Percentiles rank a stretch among this genome's conserved stretches.
These are phyloP conservation scores for Colletotrichum tofieldiae DNA, from an alignment of 2,329 filamentous ascomycete species.

Conservation along the genomic window DNA sequence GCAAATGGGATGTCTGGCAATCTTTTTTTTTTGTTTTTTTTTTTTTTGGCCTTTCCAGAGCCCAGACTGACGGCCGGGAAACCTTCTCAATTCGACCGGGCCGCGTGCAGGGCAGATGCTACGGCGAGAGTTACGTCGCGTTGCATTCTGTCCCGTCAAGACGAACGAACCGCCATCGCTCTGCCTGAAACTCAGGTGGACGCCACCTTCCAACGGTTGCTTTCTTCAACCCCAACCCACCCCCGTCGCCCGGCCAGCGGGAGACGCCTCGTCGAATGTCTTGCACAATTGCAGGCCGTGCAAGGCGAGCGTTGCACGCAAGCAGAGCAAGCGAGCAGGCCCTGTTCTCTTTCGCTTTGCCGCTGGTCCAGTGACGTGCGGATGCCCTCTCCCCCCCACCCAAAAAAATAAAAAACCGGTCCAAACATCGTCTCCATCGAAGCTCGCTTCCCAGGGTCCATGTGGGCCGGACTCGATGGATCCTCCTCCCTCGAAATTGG, in stretches of 20 bases:
- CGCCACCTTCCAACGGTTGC: neutral
- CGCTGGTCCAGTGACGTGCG: slow-evolving; percentile 6
- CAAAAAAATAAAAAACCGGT: neutral
- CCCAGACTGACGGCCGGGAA: neutral
- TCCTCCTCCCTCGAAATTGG: slow-evolving; percentile 6
- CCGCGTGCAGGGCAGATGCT: slow-evolving; percentile 14
- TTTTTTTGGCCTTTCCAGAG: slow-evolving; percentile 4
- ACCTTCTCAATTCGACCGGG: slow-evolving; percentile 3
- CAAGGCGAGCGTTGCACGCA: neutral
- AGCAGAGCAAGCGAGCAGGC: neutral
- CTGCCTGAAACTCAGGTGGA: slow-evolving; percentile 33
- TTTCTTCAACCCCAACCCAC: neutral
- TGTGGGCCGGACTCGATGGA: neutral
- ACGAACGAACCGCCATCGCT: slow-evolving; percentile 28
- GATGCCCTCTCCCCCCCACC: neutral
- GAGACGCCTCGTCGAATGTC: neutral
- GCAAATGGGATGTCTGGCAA: neutral
- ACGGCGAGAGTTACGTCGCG: slow-evolving; percentile 11
- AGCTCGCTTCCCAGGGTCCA: slow-evolving; percentile 1
- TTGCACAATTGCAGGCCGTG: neutral
- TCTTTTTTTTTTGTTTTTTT: too few species aligned
- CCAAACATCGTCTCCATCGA: neutral
- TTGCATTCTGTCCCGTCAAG: slow-evolving; percentile 23
- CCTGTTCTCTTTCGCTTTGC: neutral
- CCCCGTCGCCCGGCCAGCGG: too few species aligned